Conservation (phyloP, 768 basidiomycete species). For the Phlebiopsis flavidoalba region DNA sequence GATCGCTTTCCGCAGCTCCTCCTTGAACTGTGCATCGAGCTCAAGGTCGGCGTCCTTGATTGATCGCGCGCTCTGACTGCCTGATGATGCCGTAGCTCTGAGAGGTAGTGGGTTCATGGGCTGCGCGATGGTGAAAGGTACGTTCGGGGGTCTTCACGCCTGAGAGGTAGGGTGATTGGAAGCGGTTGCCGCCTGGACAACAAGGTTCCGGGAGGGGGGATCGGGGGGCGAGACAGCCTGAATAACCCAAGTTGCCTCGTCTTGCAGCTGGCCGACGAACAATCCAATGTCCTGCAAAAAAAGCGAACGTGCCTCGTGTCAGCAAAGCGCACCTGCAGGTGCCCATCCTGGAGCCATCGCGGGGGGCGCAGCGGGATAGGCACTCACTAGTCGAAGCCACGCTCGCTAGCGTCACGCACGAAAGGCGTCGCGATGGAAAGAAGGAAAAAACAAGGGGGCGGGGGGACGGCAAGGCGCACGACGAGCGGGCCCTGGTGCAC, state of each 20-base stretch:
- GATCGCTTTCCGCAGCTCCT: conserved; percentile 42
- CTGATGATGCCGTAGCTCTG: conserved; percentile 1
- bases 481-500: conserved; percentile 4
- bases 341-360: conserved; percentile 4
- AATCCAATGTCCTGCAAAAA: not conserved
- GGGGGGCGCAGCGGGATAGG: not conserved
- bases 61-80: conserved; percentile 3
- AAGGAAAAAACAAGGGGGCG: not conserved
- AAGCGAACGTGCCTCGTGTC: conserved; percentile 44
- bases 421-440: conserved; percentile 3
- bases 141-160: not conserved
- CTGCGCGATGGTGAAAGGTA: conserved; percentile 10
- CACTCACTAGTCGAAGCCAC: conserved; percentile 5
- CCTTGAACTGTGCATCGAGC: conserved; percentile 55
- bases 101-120: conserved; percentile 4
- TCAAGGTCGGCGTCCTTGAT: conserved; percentile 30
- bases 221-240: not conserved
- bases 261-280: no score
- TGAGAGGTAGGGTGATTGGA: no score
- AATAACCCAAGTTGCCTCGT: not conserved
- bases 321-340: conserved; percentile 41
- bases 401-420: not conserved
- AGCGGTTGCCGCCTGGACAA: not conserved
- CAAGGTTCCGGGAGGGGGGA: not conserved
- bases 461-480: conserved; percentile 1